Base-by-base conservation (phyloP, 345 rosid genomes). In the Draba incana region DNA sequence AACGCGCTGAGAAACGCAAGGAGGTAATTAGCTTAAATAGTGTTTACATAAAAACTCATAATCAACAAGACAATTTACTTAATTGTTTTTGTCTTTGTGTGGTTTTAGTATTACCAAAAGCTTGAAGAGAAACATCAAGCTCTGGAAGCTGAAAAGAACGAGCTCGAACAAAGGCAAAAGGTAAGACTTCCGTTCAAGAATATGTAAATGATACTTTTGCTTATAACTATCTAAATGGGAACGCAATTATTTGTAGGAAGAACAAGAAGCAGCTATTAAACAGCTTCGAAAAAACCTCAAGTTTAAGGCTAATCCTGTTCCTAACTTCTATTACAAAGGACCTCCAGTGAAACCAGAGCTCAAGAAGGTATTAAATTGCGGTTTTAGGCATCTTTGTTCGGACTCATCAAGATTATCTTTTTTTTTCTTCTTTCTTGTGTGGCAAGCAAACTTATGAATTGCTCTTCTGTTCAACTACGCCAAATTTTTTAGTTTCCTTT, bases 1-100 rank as follows among this genome's bases (percentile, higher is more conserved):
- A 83, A 27, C 93, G 99, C n/a, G 96, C 96, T 11, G 96, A 85
- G 71, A 94, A 86, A 82, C 89, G 99, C 44, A 94, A 20, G 80
- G 98, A 94, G 97, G 99, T 94, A 75, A 37, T 13, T 13, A 13
- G 8, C 9, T 41, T 30, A 10, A 46, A 2, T 24, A n/a, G 44
- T 57, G 54, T 8, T 62, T 23, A 12, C 33, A 64, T 14, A 13
- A 48, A 31, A 24, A 38, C 13, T 20, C 37, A 11, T 38, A 72
- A 67, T 3, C 43, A 41, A 41, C 5, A 23, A 41, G 49, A 41
- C 23, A 41, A 42, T 57, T 16, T 54, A 28, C 31, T 28, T 31
- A 31, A 5, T 38, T 61, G 31, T 35, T 2, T 9, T 15, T 8
- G 46, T 44, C 15, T 24, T 12, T 38, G 16, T 69, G 30, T 81